Percentiles rank a stretch among this genome's conserved stretches.
These are phyloP conservation scores for Abortiporus biennis DNA, from an alignment of 1,284 basidiomycete genomes.

Conservation along the genomic window DNA sequence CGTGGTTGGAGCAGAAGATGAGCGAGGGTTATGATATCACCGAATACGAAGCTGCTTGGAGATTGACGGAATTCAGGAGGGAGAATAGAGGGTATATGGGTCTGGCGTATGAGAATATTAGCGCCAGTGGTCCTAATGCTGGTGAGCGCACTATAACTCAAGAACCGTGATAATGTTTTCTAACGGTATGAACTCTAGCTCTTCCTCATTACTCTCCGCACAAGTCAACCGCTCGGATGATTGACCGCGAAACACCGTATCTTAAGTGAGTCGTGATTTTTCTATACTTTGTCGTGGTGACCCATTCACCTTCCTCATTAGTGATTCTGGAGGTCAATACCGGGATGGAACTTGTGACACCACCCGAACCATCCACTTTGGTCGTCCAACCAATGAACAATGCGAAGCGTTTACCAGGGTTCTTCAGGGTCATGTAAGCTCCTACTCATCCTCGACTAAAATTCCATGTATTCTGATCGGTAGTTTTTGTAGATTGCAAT, in stretches of 20 bases:
- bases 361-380: conserved; percentile 87
- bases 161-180: conserved; percentile 1
- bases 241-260: conserved; percentile 79
- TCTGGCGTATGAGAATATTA: conserved; percentile 92
- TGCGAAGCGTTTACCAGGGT: conserved; percentile 92
- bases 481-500: conserved; percentile 70
- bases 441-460: conserved; percentile 13
- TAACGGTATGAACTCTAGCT: conserved; percentile 36
- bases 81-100: conserved; percentile 78
- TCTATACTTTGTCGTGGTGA: conserved; percentile 7
- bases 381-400: conserved; percentile 74
- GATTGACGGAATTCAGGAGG: conserved; percentile 76
- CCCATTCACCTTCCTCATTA: too few relatives aligned
- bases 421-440: conserved; percentile 87
- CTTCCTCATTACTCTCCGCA: conserved; percentile 89
- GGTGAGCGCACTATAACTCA: conserved; percentile 26
- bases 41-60: conserved; percentile 88
- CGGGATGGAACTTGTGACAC: conserved; percentile 91
- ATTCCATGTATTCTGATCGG: conserved; percentile 1
- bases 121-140: conserved; percentile 86
- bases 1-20: conserved; percentile 87
- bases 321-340: conserved; percentile 89
- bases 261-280: conserved; percentile 63
- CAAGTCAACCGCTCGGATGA: conserved; percentile 62
- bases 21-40: conserved; percentile 74